Conservation (phyloP, 78 protist genomes). For the Dictyostelium brefeldianum region DNA sequence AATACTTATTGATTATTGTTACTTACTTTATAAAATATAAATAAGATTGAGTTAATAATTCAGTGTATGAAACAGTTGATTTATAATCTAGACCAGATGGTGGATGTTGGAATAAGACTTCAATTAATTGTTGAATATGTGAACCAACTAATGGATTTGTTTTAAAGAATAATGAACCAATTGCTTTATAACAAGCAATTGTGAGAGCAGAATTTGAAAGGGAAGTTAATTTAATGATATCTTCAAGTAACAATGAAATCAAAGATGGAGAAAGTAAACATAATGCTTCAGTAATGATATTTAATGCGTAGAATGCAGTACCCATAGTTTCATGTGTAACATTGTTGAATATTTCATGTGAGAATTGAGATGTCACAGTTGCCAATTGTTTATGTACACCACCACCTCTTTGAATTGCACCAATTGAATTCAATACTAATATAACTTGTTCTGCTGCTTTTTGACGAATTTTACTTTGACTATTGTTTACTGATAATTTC, state of each 20-base stretch:
- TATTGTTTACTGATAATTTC: conserved; percentile 18
- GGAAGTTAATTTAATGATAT: conserved; percentile 30
- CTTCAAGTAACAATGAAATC: conserved; percentile 26
- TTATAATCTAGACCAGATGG: conserved; percentile 40
- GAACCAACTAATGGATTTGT: conserved; percentile 42
- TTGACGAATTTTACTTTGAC: conserved; percentile 47
- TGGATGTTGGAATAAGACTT: conserved; percentile 43
- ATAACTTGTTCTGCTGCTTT: conserved; percentile 48
- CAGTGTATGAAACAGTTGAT: conserved; percentile 53
- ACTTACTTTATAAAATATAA: conserved; percentile 13
- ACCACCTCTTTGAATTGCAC: conserved; percentile 42
- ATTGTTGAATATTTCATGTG: neutral
- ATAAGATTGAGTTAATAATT: conserved; percentile 44
- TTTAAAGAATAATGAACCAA: conserved; percentile 52
- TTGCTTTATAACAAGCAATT: conserved; percentile 22
- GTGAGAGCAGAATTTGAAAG: conserved; percentile 37
- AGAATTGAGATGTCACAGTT: conserved; percentile 9
- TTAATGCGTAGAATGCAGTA: neutral
- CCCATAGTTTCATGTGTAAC: conserved; percentile 41
- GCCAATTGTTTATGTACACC: conserved; percentile 2
- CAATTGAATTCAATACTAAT: conserved; percentile 37
- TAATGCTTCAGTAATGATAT: conserved; percentile 22
- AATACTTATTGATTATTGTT: too few species aligned
- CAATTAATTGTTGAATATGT: conserved; percentile 60
- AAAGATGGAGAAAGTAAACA: conserved; percentile 46